Base-by-base conservation (phyloP, 2,329 filamentous ascomycete species). In the Aspergillus arachidicola region DNA sequence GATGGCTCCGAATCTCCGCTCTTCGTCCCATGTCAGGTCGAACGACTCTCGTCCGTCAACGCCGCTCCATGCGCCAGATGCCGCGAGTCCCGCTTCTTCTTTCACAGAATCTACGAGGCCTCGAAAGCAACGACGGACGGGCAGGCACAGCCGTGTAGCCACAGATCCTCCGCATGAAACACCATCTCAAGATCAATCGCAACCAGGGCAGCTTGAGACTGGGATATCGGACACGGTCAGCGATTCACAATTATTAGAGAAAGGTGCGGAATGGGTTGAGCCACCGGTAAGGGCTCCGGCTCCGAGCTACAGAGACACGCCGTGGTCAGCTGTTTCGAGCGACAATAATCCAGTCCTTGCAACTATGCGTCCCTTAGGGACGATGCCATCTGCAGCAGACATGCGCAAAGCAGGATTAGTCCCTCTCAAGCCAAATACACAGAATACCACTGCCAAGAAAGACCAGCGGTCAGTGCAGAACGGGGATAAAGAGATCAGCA, bases 301-400 rank as follows among this genome's bases (percentile, higher is more conserved):
- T 54, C 84, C 93, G 12, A 94, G 91, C 75, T 96, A 90, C 74
- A 88, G 92, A 81, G 92, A 96, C 69, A 83, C 86, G 75, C 71
- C 73, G 16, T 75, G 72, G 72, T 87, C 85, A 62, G 91, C 91
- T 51, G 85, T 95, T 69, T 74, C 68, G 32, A 69, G 62, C 51
- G 83, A 90, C 71, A 85, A 90, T 56, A 87, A 88, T 76, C 91
- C 91, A 67, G 91, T 96, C 21, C 82, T 96, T 63, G 89, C 92
- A 77, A 89, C 89, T 71, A 96, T 96, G 93, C 89, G 89, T 59
- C 89, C 93, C 30, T 81, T 97, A 61, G 93, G 93, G 46, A 85
- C 88, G 60, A 83, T 89, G 69, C 93, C 93, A 14, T 84, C 84
- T 26, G 79, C 84, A 55, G 85, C 87, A 74, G 82, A 88, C 68